phyloP scores from a whole-genome alignment of 352 stramenopile genomes.

The Pythium sukuiense region DNA sequence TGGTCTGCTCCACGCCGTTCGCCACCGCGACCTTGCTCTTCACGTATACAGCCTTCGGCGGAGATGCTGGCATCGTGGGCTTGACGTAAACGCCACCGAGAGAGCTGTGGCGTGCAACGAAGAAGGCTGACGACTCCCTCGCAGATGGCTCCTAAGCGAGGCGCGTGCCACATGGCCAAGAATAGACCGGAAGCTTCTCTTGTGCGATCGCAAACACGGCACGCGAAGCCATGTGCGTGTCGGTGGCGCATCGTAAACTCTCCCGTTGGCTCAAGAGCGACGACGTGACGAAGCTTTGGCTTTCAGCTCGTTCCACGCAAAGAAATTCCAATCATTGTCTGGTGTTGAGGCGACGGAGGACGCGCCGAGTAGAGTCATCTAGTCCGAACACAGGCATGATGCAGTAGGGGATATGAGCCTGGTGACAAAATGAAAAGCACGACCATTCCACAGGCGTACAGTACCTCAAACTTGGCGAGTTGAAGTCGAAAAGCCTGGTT shows the following conservation, averaged over 20 bases:
- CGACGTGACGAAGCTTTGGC: constrained; percentile 11
- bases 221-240: background rate
- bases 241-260: background rate
- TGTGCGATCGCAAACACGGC: background rate
- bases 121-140: background rate
- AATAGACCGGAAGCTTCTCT: constrained; percentile 3
- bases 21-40: constrained; percentile 26
- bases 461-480: constrained; percentile 65
- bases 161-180: background rate
- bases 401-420: too few species aligned
- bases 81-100: background rate
- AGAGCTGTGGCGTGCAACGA: background rate
- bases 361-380: constrained; percentile 50
- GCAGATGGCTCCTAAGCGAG: background rate
- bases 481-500: constrained; percentile 67
- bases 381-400: background rate
- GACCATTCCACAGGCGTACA: background rate
- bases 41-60: constrained; percentile 30
- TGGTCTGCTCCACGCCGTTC: constrained; percentile 27
- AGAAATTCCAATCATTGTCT: constrained; percentile 76
- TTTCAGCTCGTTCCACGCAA: constrained; percentile 71
- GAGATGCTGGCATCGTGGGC: constrained; percentile 18
- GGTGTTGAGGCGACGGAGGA: constrained; percentile 54
- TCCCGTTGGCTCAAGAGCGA: background rate
- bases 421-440: background rate